Percentiles rank a stretch among this genome's conserved stretches.
These are phyloP conservation scores for Brasilioporus rufonigricans DNA, from an alignment of 768 basidiomycete genomes.

Conservation along the genomic window DNA sequence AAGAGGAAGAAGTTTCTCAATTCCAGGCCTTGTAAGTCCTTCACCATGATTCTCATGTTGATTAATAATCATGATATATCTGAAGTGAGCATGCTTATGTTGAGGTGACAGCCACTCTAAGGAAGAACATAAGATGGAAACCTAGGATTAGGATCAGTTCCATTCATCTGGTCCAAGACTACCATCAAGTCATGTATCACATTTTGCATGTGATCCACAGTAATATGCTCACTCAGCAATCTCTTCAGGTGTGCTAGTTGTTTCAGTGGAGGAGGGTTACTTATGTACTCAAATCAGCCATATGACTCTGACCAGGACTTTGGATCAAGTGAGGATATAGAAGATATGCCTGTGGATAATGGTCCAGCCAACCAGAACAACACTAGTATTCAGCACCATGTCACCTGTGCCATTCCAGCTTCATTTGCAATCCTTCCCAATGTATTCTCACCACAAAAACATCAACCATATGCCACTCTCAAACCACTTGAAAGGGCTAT, in stretches of 20 bases:
- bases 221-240: conserved; percentile 6
- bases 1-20: conserved; percentile 12
- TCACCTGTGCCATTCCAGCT: background rate
- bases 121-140: background rate
- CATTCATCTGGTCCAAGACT: conserved; percentile 16
- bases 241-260: conserved; percentile 7
- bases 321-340: background rate
- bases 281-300: conserved; percentile 5
- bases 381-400: background rate
- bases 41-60: background rate
- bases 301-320: background rate
- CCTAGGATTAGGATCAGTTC: conserved; percentile 9
- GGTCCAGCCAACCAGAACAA: background rate
- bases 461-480: conserved; percentile 18
- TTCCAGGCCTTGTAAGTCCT: conserved; percentile 11
- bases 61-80: background rate
- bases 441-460: conserved; percentile 22
- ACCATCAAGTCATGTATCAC: conserved; percentile 29
- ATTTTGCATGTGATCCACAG: conserved; percentile 21
- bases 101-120: conserved; percentile 4
- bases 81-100: conserved; percentile 23
- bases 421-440: conserved; percentile 7
- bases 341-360: background rate
- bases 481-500: conserved; percentile 14
- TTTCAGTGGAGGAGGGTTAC: background rate